Base-by-base conservation (phyloP, 1,139 yeast genomes). In the Candida dubliniensis region DNA sequence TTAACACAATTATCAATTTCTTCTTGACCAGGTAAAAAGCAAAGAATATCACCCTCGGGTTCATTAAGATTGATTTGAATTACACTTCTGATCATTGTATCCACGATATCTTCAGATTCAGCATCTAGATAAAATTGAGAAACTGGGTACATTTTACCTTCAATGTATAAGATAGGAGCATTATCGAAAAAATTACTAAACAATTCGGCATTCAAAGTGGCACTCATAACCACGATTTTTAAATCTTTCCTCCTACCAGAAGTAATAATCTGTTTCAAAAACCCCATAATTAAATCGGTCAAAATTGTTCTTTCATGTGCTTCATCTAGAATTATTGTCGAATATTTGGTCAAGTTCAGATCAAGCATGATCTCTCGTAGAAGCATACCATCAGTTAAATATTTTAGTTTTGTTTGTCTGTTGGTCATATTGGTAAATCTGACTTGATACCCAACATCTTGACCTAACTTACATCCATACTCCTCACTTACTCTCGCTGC, bases 301-400 rank as follows among this genome's bases (percentile, higher is more conserved):
- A 91, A 67, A 2, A 93, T 84, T 0, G 98, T 93, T 60, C 99
- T 77, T 70, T 93, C 99, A 70, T 93, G 99, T 1, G 98, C 99
- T 69, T 93, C 99, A 71, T 93, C 99, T 38, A 93, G 81, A 38
- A 95, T 76, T n/a, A 93, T 76, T 0, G 89, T 83, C 25, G 85
- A 74, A 61, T 93, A 93, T 49, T 79, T 79, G 7, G 74, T 65
- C 42, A 95, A 66, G 3, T 67, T 64, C 1, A 79, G 78, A 57
- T 89, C 91, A 49, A 87, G 65, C 93, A 93, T 87, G 53, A 91
- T 67, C 61, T 93, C 99, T 59, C 99, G 76, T 46, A 95, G 67
- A 31, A 93, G 76, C 99, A 93, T 93, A 81, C 99, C 99, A 69
- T 93, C 99, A 0, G 99, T 93, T 41, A 93, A 69, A 59, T 90